Conservation (phyloP, 306 rosid species). For the Quercus aquifolioides region DNA sequence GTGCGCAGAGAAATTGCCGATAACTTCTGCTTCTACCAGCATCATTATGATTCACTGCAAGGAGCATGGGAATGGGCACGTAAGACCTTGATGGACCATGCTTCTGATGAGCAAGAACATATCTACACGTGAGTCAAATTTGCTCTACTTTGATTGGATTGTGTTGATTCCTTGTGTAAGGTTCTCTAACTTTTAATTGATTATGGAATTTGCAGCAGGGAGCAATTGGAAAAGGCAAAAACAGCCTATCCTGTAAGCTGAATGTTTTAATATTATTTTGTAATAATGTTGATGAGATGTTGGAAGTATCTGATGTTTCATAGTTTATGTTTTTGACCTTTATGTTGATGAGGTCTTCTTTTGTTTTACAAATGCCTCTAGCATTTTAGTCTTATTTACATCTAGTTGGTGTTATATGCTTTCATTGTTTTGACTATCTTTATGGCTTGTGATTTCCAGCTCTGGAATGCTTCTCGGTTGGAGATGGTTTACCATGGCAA, state of each 20-base stretch:
- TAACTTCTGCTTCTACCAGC: slow-evolving; percentile 86
- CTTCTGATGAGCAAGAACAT: too few relatives aligned
- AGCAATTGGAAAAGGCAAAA: background rate
- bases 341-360: background rate
- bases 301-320: slow-evolving; percentile 4
- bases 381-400: background rate
- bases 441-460: slow-evolving; percentile 49
- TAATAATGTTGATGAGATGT: background rate
- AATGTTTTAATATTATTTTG: slow-evolving; percentile 1
- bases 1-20: slow-evolving; percentile 90
- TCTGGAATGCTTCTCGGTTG: slow-evolving; percentile 94
- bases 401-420: background rate
- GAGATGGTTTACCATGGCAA: slow-evolving; percentile 92
- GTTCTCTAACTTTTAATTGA: too few relatives aligned
- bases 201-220: too few relatives aligned
- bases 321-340: background rate
- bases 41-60: slow-evolving; percentile 14
- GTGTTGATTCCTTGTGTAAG: too few relatives aligned
- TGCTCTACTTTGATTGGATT: too few relatives aligned
- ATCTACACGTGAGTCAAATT: too few relatives aligned
- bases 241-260: slow-evolving; percentile 81
- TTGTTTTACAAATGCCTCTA: slow-evolving; percentile 4
- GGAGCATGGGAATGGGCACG: too few relatives aligned
- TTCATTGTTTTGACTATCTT: slow-evolving; percentile 1
- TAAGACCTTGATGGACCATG: too few relatives aligned